Base-by-base conservation (phyloP, 2,329 filamentous ascomycete species). In the Dichotomopilus funicola region DNA sequence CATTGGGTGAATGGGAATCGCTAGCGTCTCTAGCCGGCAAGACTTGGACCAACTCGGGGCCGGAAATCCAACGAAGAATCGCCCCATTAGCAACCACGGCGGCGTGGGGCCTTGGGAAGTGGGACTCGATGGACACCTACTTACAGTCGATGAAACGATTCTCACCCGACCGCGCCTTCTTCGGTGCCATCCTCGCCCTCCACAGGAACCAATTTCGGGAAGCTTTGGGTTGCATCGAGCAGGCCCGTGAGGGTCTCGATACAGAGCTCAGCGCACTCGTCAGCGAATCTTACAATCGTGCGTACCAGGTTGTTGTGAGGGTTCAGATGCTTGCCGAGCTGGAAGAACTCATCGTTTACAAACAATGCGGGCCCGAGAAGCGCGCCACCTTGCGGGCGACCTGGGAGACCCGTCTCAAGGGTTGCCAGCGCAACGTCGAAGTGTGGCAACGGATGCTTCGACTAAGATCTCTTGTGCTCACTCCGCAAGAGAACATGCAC, bases 381-480 rank as follows among this genome's bases (percentile, higher is more conserved):
- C 89, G 94, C 70, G 87, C 87, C 34, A 91, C 89, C 1, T 91
- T 99, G 86, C 86, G 92, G 41, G 81, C 85, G 63, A 97, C 94
- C 1, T 99, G 94, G 94, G 95, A 96, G 72, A 94, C 88, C 64
- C 87, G 94, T 64, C 78, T 99, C 34, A 89, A 94, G 68, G 94
- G 94, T 11, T 96, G 94, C 63, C 92, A 99, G 70, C 87, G 94
- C 55, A 96, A 97, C 64, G 91, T 96, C 19, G 94, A 99, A 67
- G 90, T 97, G 3, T 99, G 94, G 94, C 91, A 96, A 69, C 85
- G 94, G 58, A 97, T 97, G 90, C 83, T 99, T 54, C 94, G 96
- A 68, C 85, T 99, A 36, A 85, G 94, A 58, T 89, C 91, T 19
- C 78, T 99, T 51, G 94, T 99, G 57, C 92, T 97, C 59, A 86